Percentiles rank a stretch among this genome's conserved stretches.
Conservation (phyloP, 352 stramenopile species). For the Globisporangium uncinulatum region DNA sequence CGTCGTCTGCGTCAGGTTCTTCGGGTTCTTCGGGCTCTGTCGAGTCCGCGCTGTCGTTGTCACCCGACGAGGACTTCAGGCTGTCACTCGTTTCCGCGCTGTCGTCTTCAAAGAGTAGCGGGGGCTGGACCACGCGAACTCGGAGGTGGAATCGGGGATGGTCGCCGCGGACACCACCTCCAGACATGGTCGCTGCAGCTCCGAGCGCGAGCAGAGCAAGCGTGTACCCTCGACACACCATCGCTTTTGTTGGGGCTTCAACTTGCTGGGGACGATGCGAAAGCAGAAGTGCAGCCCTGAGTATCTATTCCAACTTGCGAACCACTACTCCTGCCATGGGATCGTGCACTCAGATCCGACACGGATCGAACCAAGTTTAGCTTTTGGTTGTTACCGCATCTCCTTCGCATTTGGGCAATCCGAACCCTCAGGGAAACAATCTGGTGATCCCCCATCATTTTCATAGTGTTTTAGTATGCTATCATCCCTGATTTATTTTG, state of each 20-base stretch:
- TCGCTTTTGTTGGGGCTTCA: neutral
- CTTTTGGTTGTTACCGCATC: no score
- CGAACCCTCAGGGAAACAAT: no score
- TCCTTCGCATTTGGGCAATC: no score
- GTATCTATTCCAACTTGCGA: no score
- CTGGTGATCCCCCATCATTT: no score
- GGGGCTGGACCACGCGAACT: neutral
- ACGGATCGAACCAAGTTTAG: no score
- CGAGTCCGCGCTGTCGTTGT: neutral
- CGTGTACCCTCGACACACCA: neutral
- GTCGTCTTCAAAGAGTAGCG: neutral
- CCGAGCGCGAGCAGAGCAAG: neutral
- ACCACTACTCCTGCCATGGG: no score
- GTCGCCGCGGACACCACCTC: neutral
- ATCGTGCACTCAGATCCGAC: no score
- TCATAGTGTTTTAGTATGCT: no score
- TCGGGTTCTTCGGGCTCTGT: neutral
- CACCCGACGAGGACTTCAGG: neutral
- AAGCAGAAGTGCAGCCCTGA: no score
- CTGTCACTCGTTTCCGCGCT: neutral
- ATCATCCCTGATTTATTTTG: no score
- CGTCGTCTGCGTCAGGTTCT: conserved; percentile 2
- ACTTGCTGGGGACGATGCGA: no score
- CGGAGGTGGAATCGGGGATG: neutral
- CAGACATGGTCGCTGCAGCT: neutral